A percentile compares a stretch with the other conserved stretches of the same genome.
Conservation (phyloP, 225 moss, liverwort and hornwort species). For the Lunularia cruciata region DNA sequence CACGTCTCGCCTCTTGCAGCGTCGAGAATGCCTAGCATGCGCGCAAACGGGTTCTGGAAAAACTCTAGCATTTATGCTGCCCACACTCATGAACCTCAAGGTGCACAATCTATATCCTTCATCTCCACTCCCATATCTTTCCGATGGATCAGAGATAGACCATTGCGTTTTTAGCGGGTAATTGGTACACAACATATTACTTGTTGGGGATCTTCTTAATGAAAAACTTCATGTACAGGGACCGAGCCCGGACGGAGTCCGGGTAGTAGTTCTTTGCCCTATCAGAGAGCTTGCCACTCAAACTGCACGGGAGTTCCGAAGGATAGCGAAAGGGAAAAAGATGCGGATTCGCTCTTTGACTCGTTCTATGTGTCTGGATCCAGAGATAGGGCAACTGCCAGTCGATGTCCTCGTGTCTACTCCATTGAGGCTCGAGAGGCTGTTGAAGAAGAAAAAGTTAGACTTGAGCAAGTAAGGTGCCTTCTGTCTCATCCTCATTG, state of each 20-base stretch:
- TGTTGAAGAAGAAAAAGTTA: constrained; percentile 70
- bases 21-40: constrained; percentile 87
- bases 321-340: constrained; percentile 53
- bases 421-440: constrained; percentile 68
- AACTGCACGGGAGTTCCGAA: constrained; percentile 68
- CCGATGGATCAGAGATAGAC: no score
- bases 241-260: constrained; percentile 51
- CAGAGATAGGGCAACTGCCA: constrained; percentile 61
- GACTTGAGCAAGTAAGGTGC: constrained; percentile 61
- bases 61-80: constrained; percentile 87
- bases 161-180: no score
- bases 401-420: constrained; percentile 87
- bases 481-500: neutral
- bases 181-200: neutral
- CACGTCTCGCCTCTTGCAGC: constrained; percentile 29
- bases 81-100: constrained; percentile 72
- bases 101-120: constrained; percentile 22
- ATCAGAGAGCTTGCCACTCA: constrained; percentile 83
- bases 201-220: neutral
- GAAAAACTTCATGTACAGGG: constrained; percentile 39
- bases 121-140: no score
- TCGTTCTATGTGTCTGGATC: constrained; percentile 61
- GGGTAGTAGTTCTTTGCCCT: constrained; percentile 77
- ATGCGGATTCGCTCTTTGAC: constrained; percentile 67
- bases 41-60: constrained; percentile 96